Base-by-base conservation (phyloP, 768 basidiomycete species). In the Pleurotus citrinopileatus region DNA sequence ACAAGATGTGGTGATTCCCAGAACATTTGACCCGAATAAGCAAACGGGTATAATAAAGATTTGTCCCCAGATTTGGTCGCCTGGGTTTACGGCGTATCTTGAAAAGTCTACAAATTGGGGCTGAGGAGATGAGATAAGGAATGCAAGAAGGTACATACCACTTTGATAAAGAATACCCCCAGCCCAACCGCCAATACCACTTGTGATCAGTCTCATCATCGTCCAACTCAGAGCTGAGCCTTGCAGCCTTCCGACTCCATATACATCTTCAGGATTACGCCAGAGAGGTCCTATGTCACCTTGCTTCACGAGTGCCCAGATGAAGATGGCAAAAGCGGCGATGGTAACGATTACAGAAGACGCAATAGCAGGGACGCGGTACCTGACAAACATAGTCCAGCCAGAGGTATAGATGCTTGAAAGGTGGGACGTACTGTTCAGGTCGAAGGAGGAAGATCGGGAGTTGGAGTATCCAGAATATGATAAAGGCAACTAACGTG, bases 61-160 rank as follows among this genome's bases (percentile, higher is more conserved):
- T 46, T 70, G 67, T 3, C 66, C 66, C 56, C 59, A 67, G 8
- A 70, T 55, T 51, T 68, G 69, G 29, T 68, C 65, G 20, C 65
- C 65, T 3, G 66, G 62, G 12, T 64, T 58, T 15, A 61, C 61
- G 3, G 67, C 67, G 48, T 70, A 68, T 44, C 69, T 60, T 10
- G 67, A 67, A 52, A 70, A 70, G 46, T 68, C 69, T 68, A n/a
- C n/a, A n/a, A n/a, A n/a, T n/a, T n/a, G n/a, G 20, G 44, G 23
- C 23, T 8, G 19, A 29, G 7, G n/a, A n/a, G n/a, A n/a, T n/a
- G n/a, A 40, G 7, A 8, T 40, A 40, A 17, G 8, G 5, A 40
- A 29, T 15, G 8, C 17, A 17, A 19, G 12, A 17, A 6, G 10
- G 28, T 8, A 26, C 54, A 22, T 25, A 63, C 61, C 61, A 52